A percentile compares a stretch with the other conserved stretches of the same genome.
Evolutionary conservation across 2,329 filamentous ascomycete genomes (phyloP).

Genomic region (Thelonectria olida): DNA sequence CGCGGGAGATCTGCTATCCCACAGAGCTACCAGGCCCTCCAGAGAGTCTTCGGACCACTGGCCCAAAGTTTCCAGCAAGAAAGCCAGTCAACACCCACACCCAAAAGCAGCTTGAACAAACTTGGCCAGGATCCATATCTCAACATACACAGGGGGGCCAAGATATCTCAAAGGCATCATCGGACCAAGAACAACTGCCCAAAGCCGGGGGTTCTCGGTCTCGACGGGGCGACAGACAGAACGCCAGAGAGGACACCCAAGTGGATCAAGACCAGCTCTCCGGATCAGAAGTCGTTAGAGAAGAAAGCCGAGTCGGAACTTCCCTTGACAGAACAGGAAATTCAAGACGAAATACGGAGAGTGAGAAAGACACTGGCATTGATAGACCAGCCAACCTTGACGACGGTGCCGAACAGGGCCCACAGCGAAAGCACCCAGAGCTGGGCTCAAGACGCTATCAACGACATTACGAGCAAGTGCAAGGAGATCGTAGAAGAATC

Average conservation of each 20-base stretch:
- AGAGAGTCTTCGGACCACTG: conserved; percentile 2
- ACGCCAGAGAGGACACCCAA: conserved; percentile 1
- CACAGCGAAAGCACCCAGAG: conserved; percentile 17
- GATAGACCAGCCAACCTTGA: conserved; percentile 19
- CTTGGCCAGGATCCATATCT: conserved; percentile 25
- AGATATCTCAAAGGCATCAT: neutral
- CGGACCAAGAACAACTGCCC: neutral
- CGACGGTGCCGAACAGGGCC: conserved; percentile 11
- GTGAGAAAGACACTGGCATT: conserved; percentile 13
- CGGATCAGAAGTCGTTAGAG: conserved; percentile 12
- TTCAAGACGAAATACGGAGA: conserved; percentile 26
- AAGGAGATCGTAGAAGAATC: conserved; percentile 40
- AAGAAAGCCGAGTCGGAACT: conserved; percentile 7
- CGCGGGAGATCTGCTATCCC: conserved; percentile 15
- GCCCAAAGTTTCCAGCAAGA: conserved; percentile 8
- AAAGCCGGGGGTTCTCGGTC: conserved; percentile 1
- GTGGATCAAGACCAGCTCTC: conserved; percentile 10
- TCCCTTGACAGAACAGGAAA: conserved; percentile 21
- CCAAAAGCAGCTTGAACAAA: neutral
- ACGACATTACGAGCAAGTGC: conserved; percentile 33
- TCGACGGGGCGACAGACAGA: conserved; percentile 6
- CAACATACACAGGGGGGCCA: neutral
- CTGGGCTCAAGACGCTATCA: conserved; percentile 35
- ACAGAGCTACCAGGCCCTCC: conserved; percentile 4
- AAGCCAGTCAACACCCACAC: conserved; percentile 16